Evolutionary conservation across 1,139 yeast species (phyloP).

Genomic region (Yamadazyma trypodendri): DNA sequence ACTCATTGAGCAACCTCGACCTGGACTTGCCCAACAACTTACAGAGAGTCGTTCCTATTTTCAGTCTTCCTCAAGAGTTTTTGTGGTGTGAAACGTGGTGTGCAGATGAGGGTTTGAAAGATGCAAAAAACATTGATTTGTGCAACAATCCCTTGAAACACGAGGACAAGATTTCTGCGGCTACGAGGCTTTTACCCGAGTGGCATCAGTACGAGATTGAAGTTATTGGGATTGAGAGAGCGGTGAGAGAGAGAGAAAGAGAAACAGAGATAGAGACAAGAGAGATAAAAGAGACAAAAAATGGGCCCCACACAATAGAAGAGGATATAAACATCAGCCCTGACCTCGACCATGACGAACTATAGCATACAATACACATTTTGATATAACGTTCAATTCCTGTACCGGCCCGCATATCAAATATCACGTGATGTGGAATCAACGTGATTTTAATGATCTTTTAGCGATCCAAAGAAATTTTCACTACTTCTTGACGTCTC

Average conservation of each 20-base stretch:
- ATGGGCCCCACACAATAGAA: no score
- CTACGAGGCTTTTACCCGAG: constrained; percentile 73
- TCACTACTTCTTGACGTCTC: background rate
- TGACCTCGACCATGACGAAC: constrained; percentile 12
- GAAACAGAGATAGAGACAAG: background rate
- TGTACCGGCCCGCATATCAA: background rate
- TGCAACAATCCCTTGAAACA: constrained; percentile 82
- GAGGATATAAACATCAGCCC: constrained; percentile 1
- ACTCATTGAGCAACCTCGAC: constrained; percentile 77
- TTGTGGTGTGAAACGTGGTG: constrained; percentile 97
- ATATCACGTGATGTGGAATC: no score
- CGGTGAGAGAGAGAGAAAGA: background rate
- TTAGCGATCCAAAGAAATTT: background rate
- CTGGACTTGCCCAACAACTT: constrained; percentile 90
- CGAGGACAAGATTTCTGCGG: constrained; percentile 73
- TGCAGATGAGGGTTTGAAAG: constrained; percentile 54
- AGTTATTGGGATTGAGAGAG: background rate
- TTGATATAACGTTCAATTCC: background rate
- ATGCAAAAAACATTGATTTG: constrained; percentile 77
- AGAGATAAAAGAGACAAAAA: no score
- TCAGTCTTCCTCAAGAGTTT: constrained; percentile 80
- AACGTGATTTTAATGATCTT: no score
- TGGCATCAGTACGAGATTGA: constrained; percentile 61
- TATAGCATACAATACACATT: constrained; percentile 2
- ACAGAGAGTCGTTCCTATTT: constrained; percentile 65